Base-by-base conservation (phyloP, 331 rosid genomes). In the Ulmus americana region DNA sequence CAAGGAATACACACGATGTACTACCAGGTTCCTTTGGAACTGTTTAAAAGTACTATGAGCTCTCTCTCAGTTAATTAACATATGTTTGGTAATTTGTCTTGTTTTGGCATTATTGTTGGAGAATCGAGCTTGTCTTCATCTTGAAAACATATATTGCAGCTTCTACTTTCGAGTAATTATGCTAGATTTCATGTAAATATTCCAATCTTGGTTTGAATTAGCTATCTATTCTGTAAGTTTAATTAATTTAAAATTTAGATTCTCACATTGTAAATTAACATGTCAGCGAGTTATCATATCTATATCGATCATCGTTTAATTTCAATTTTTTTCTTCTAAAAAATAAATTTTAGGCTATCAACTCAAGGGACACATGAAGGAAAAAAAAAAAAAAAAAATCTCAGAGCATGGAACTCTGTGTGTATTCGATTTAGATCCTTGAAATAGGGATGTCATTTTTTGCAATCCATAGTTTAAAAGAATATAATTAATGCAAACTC, bases 81-180 rank as follows among this genome's bases (percentile, higher is more conserved):
- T 67, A 13, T 63, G 39, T 69, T 63, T 70, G 13, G 39, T 61
- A 67, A 60, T 72, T 76, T 84, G 90, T 84, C 90, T 54, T 65
- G 67, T 70, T 65, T 75, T 47, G 58, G 68, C 67, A 59, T 41
- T 66, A 64, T 69, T 56, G 5, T 69, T 50, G 58, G 61, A 72
- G 70, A 42, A 68, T 42, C 8, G 53, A 41, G 47, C 38, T 5
- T 52, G 57, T 49, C 35, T 28, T 28, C 58, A 8, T 58, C 57
- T 54, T 67, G 55, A 57, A 77, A 49, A 43, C 47, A 68, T 45
- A 42, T 44, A 57, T 56, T 69, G 59, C 70, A 60, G 67, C 47
- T n/a, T 65, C 64, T 52, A 44, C 69, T 20, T 46, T 41, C 35
- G 50, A 61, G 18, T 44, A 28, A 28, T 28, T 10, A 53, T 54